Evolutionary conservation across 2,329 filamentous ascomycete species (phyloP).

Genomic region (Paecilomyces formosus): DNA sequence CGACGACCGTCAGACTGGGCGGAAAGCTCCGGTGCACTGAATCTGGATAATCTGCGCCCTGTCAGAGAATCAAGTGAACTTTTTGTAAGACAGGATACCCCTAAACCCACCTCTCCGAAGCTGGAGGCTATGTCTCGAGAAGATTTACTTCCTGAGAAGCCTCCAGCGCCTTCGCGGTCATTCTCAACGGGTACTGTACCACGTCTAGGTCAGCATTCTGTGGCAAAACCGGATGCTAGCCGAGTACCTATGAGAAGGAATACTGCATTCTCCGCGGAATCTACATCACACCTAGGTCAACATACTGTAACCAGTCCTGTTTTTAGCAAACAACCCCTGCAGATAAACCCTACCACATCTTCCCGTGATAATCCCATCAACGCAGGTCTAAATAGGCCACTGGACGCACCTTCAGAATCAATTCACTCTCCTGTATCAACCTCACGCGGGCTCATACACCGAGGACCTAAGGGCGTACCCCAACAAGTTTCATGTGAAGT

Average conservation of each 20-base stretch:
- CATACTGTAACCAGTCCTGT: too few species aligned
- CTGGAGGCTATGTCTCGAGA: neutral
- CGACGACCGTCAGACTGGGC: slow-evolving; percentile 26
- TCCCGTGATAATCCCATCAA: neutral
- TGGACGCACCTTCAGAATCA: neutral
- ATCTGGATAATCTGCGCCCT: neutral
- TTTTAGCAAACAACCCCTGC: too few species aligned
- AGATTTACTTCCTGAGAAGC: neutral
- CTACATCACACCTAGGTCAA: too few species aligned
- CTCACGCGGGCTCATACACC: neutral
- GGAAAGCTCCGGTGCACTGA: slow-evolving; percentile 1
- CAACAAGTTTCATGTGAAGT: neutral
- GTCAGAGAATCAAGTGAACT: slow-evolving; percentile 4
- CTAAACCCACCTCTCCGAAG: neutral
- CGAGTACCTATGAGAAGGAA: neutral
- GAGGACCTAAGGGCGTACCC: neutral
- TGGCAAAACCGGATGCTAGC: neutral
- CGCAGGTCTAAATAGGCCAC: neutral
- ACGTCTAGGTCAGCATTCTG: neutral
- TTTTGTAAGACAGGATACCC: slow-evolving; percentile 13
- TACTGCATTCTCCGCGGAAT: neutral
- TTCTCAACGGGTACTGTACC: neutral
- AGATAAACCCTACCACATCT: neutral
- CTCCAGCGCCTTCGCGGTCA: neutral
- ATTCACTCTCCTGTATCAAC: neutral